Conservation (phyloP, 129 eudicot genomes). For the Artemisia argyi region DNA sequence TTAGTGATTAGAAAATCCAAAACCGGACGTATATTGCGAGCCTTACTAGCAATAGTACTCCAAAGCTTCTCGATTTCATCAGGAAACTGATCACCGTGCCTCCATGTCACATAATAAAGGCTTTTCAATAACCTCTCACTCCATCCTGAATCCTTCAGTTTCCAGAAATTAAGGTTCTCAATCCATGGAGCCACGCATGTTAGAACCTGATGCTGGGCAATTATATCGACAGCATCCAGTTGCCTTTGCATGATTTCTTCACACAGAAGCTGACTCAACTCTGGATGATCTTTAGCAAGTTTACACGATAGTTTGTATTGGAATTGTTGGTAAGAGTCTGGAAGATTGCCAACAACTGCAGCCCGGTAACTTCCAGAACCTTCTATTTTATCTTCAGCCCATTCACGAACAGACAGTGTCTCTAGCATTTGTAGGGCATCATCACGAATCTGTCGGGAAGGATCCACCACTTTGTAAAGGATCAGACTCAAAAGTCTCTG, state of each 20-base stretch:
- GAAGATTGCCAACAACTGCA: constrained; percentile 98
- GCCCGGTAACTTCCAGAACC: constrained; percentile 91
- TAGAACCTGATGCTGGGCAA: constrained; percentile 96
- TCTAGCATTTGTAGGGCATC: constrained; percentile 99
- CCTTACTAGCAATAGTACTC: constrained; percentile 97
- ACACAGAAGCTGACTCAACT: constrained; percentile 92
- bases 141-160: constrained; percentile 97
- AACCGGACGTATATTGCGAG: constrained; percentile 90
- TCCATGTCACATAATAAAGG: constrained; percentile 92
- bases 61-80: constrained; percentile 98
- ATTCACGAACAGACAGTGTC: constrained; percentile 89
- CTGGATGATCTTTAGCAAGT: constrained; percentile 99
- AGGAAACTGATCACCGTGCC: constrained; percentile 99
- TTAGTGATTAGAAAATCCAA: constrained; percentile 91
- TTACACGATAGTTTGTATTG: constrained; percentile 96
- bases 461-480: constrained; percentile 98
- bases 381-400: constrained; percentile 96
- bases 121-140: constrained; percentile 86
- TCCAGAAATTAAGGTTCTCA: constrained; percentile 94
- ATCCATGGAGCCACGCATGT: constrained; percentile 99
- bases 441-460: constrained; percentile 96
- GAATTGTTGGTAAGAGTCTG: constrained; percentile 97
- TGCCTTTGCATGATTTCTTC: constrained; percentile 99
- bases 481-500: constrained; percentile 90
- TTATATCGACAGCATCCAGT: constrained; percentile 97